Evolutionary conservation across 352 stramenopile species (phyloP), one percentile per base, ranked within the genome.

Genomic region (Pythium pyrilobum): DNA sequence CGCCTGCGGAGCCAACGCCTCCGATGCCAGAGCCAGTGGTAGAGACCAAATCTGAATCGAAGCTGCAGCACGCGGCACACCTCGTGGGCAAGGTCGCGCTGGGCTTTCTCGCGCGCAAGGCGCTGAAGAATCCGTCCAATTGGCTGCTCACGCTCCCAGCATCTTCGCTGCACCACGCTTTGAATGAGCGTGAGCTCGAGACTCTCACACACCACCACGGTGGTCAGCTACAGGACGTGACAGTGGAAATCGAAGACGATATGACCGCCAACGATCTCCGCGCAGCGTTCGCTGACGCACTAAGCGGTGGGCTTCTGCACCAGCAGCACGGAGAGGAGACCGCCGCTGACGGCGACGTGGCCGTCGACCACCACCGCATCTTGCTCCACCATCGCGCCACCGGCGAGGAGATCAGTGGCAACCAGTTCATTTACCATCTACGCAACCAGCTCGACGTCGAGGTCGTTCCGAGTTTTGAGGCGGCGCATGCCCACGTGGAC

Each of bases 221-320:
- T 4, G 33, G 34, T n/a, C 24, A 20, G 18, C 27, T 59, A 2
- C 42, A 66, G 15, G 28, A 59, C 11, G 28, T 67, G 5, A 38
- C 72, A 5, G 34, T 92, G 2, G 53, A 59, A 8, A 52, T 82
- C 11, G 69, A 76, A 20, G 55, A 58, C 29, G 32, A 50, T 11
- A 92, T 84, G 71, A 89, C 74, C 2, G 77, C 81, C 25, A 85
- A 86, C 18, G 64, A 74, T 31, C 58, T 92, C 13, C 72, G 78
- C 2, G 46, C 74, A 29, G 45, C 34, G 1, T 66, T 92, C 27
- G 77, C 81, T 16, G 57, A 69, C 16, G 56, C 46, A 4, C 52
- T 92, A 0, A 74, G 65, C 8, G 52, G 46, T 21, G 20, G 20
- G 2, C 39, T n/a, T 2, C 23, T n/a, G 8, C 3, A 31, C 6